Conservation (phyloP, 73 alveolate genomes). For the Paramecium sonneborni region DNA sequence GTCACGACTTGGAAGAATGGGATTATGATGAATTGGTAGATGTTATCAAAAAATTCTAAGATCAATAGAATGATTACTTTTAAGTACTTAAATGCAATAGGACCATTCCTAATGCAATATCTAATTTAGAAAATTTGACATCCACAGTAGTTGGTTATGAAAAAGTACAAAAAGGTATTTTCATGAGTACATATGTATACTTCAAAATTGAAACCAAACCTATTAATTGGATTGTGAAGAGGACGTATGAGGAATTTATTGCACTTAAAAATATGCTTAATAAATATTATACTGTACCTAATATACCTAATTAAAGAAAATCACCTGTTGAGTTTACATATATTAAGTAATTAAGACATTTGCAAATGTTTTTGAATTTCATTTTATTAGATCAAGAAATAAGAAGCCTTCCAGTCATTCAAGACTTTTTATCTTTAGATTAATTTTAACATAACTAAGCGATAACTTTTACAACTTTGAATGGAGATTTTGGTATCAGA, state of each 20-base stretch:
- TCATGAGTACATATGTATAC: background rate
- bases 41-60: background rate
- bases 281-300: background rate
- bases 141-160: background rate
- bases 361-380: background rate
- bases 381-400: background rate
- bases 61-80: conserved; percentile 15
- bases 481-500: background rate
- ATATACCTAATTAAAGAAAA: background rate
- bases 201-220: conserved; percentile 47
- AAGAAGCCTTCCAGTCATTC: background rate
- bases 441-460: background rate
- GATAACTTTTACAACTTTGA: background rate
- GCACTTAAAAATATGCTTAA: background rate
- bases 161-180: background rate
- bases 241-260: background rate
- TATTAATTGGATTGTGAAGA: background rate
- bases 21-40: conserved; percentile 35
- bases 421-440: background rate
- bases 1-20: background rate
- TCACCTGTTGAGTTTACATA: background rate
- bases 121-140: background rate
- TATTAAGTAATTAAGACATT: background rate
- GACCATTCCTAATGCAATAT: background rate
- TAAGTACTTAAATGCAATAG: background rate